Evolutionary conservation across 2,329 filamentous ascomycete genomes (phyloP).

Genomic region (Apiospora marii): DNA sequence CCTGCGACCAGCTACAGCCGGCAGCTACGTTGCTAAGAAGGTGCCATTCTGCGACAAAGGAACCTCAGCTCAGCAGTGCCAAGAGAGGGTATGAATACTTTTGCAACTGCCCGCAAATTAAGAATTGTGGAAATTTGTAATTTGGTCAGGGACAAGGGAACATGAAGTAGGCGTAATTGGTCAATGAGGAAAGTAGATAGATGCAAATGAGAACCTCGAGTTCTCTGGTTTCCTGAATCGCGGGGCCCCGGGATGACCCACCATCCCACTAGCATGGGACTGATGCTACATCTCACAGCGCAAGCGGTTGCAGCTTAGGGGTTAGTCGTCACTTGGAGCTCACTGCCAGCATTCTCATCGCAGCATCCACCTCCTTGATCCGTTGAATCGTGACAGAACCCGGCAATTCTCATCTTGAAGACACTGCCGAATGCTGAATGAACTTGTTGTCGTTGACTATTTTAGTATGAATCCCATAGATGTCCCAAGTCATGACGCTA

Average conservation of each 20-base stretch:
- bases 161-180: background rate
- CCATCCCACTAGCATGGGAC: background rate
- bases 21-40: background rate
- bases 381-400: background rate
- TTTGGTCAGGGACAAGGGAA: background rate
- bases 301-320: background rate
- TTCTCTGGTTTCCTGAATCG: background rate
- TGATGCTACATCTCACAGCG: background rate
- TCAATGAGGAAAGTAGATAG: background rate
- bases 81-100: background rate
- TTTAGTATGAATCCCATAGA: background rate
- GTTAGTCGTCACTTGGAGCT: background rate
- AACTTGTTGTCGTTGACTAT: background rate
- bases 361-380: background rate
- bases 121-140: too few relatives aligned
- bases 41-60: too few relatives aligned
- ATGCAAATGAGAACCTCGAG: background rate
- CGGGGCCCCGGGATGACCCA: constrained; percentile 7
- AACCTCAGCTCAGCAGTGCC: background rate
- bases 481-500: constrained; percentile 1
- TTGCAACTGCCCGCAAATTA: background rate
- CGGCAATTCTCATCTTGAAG: background rate
- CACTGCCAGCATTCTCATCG: background rate
- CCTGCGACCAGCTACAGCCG: background rate
- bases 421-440: background rate